Conservation (phyloP, 805 yeast genomes). For the Starmerella bacillaris region DNA sequence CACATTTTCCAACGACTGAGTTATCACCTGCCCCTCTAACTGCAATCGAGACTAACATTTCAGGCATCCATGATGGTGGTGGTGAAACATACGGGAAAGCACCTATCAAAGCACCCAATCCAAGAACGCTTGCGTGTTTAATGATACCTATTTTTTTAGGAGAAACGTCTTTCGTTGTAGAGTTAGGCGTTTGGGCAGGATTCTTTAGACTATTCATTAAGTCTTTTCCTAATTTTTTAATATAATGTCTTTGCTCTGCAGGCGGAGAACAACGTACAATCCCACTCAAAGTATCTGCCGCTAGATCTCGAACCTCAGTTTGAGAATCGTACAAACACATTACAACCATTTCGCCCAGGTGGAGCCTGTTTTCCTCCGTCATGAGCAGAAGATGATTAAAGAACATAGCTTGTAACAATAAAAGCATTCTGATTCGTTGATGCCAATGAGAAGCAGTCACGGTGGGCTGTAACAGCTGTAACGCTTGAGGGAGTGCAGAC, state of each 20-base stretch:
- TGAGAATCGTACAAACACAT: conserved; percentile 41
- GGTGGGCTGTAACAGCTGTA: conserved; percentile 9
- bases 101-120: conserved; percentile 68
- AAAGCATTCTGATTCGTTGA: conserved; percentile 49
- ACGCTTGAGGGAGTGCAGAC: conserved; percentile 28
- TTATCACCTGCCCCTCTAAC: conserved; percentile 51
- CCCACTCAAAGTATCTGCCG: conserved; percentile 60
- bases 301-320: conserved; percentile 56
- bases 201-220: conserved; percentile 8
- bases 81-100: conserved; percentile 88
- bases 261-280: conserved; percentile 48
- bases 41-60: conserved; percentile 49
- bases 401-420: conserved; percentile 52
- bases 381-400: conserved; percentile 48
- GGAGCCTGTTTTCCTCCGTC: conserved; percentile 28
- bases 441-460: conserved; percentile 30
- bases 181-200: conserved; percentile 31
- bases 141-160: conserved; percentile 17
- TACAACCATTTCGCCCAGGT: conserved; percentile 35
- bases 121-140: conserved; percentile 74
- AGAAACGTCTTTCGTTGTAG: conserved; percentile 26
- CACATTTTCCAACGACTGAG: conserved; percentile 67
- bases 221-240: conserved; percentile 13
- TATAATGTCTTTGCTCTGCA: conserved; percentile 26
- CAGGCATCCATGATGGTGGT: conserved; percentile 80